Conservation (phyloP, 164 flowering plant species). For the Taxillus chinensis region DNA sequence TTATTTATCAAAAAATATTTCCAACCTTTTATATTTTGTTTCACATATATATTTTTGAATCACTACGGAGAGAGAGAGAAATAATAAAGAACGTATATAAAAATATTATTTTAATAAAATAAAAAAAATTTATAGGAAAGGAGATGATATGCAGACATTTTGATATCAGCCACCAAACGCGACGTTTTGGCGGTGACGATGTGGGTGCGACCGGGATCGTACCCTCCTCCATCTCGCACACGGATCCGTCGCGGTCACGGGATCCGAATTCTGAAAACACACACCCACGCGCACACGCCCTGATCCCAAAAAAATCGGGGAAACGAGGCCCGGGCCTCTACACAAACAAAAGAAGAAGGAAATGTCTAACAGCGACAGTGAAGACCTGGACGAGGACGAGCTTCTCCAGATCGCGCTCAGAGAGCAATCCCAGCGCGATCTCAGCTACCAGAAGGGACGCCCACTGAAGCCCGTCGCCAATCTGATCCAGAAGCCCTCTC, state of each 20-base stretch:
- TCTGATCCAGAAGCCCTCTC: slow-evolving; percentile 37
- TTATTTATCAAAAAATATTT: no score
- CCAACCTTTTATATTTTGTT: no score
- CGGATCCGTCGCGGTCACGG: neutral
- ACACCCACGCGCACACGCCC: neutral
- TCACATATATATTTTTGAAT: no score
- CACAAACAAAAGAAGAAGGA: neutral
- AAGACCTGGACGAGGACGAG: slow-evolving; percentile 88
- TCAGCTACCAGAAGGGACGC: slow-evolving; percentile 31
- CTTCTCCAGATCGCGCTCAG: slow-evolving; percentile 84
- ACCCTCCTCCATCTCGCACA: neutral
- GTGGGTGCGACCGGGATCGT: neutral
- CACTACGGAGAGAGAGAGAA: no score
- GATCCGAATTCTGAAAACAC: neutral
- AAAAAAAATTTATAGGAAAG: no score
- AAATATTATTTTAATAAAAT: no score
- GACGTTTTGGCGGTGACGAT: neutral
- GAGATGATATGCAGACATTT: no score
- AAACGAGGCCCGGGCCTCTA: no score
- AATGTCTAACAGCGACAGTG: slow-evolving; percentile 66
- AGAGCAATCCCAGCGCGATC: slow-evolving; percentile 73
- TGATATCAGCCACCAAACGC: neutral
- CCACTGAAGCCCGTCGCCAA: slow-evolving; percentile 6
- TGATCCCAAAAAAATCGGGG: neutral
- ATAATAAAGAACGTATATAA: no score